Conservation (phyloP, 2,329 filamentous ascomycete genomes). For the Aspergillus caelatus region DNA sequence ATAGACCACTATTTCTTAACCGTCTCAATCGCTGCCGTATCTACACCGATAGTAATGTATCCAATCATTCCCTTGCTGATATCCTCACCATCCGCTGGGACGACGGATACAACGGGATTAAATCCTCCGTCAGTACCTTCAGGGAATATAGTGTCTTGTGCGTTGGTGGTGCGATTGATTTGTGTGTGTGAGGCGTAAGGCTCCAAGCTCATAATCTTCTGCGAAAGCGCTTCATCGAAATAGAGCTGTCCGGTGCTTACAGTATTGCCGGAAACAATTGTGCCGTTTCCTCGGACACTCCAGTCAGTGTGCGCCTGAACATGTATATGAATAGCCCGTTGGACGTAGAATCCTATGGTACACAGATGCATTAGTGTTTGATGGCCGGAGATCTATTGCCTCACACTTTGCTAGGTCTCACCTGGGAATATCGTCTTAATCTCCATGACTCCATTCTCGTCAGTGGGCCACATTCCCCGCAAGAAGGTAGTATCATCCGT, state of each 20-base stretch:
- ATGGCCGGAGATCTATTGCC: background rate
- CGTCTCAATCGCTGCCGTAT: constrained; percentile 24
- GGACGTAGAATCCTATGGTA: constrained; percentile 41
- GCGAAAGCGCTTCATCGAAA: constrained; percentile 31
- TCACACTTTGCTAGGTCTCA: constrained; percentile 7
- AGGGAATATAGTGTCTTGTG: constrained; percentile 14
- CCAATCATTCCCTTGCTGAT: constrained; percentile 40
- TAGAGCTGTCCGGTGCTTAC: constrained; percentile 39
- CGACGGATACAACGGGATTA: constrained; percentile 34
- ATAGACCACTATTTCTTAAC: background rate
- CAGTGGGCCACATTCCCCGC: constrained; percentile 51
- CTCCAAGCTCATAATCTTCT: constrained; percentile 37
- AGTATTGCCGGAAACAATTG: constrained; percentile 29
- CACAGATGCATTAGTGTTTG: background rate
- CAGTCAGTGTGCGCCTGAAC: constrained; percentile 45
- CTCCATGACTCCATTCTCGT: constrained; percentile 48
- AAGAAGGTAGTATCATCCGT: constrained; percentile 42
- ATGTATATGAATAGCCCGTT: constrained; percentile 52
- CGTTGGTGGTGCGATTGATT: constrained; percentile 42
- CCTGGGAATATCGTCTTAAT: constrained; percentile 50
- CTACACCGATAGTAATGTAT: constrained; percentile 41
- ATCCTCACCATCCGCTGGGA: constrained; percentile 38
- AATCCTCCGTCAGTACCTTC: constrained; percentile 27
- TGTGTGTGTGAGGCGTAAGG: constrained; percentile 38
- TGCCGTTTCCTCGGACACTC: constrained; percentile 28